These are phyloP conservation scores for Penicillium antarcticum DNA, from an alignment of 495 filamentous ascomycete genomes.

Conservation along the genomic window DNA sequence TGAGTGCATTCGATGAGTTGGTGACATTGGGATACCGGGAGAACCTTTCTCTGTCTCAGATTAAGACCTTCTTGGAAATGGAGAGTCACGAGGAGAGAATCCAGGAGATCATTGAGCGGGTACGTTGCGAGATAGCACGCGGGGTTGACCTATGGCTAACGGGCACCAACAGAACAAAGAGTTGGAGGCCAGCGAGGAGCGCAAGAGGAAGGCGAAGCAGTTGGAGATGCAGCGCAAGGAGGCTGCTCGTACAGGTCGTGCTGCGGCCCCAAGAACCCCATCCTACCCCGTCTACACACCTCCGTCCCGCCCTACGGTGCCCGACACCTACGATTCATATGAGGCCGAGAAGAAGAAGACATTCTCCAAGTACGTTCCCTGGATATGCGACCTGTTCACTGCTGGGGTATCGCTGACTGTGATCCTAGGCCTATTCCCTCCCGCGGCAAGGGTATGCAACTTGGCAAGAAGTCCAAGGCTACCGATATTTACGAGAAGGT, in stretches of 20 bases:
- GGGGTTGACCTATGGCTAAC: slow-evolving; percentile 15
- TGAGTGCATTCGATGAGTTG: slow-evolving; percentile 94
- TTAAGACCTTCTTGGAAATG: slow-evolving; percentile 99
- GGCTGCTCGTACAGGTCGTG: slow-evolving; percentile 58
- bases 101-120: slow-evolving; percentile 92
- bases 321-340: slow-evolving; percentile 87
- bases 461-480: slow-evolving; percentile 96
- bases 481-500: slow-evolving; percentile 96
- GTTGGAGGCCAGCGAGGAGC: slow-evolving; percentile 93
- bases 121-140: slow-evolving; percentile 35
- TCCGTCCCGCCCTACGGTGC: slow-evolving; percentile 64
- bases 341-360: slow-evolving; percentile 96
- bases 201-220: slow-evolving; percentile 97
- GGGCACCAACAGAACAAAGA: slow-evolving; percentile 78
- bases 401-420: slow-evolving; percentile 4
- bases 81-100: slow-evolving; percentile 98
- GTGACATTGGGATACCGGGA: slow-evolving; percentile 94
- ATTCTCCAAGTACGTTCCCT: slow-evolving; percentile 59
- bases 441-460: slow-evolving; percentile 96
- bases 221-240: slow-evolving; percentile 98
- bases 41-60: slow-evolving; percentile 90
- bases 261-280: slow-evolving; percentile 63
- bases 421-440: slow-evolving; percentile 57
- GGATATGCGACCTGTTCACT: not conserved
- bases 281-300: slow-evolving; percentile 89